Evolutionary conservation across 805 yeast genomes (phyloP), one percentile per base, ranked within the genome.

Genomic region (Schwanniomyces sp.): DNA sequence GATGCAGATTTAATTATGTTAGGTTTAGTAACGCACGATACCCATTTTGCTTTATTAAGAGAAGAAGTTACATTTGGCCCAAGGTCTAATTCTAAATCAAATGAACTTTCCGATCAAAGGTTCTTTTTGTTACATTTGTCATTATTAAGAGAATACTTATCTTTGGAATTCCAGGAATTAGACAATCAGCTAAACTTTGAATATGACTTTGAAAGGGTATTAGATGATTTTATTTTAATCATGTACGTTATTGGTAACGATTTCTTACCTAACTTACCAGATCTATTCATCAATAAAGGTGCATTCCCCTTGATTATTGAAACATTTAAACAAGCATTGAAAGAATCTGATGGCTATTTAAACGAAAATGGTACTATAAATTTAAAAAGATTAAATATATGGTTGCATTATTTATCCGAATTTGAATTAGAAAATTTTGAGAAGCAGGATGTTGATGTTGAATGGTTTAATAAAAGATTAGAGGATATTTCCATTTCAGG

Each of bases 1-100:
- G 99, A 94, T 75, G 99, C 99, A 1, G 99, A 94, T 72, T 79
- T 94, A 66, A 95, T 94, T 66, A 91, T 94, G 76, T 75, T 92
- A 64, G 97, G 97, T 14, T 75, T 92, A 45, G 86, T 89, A 0
- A 83, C 89, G 21, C 98, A 92, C 63, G 97, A 90, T 54, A 96
- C 97, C n/a, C 97, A 92, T 68, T 90, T 91, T 65, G 88, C 96
- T 10, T 70, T 94, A 48, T 76, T 94, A 53, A 85, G 99, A 75
- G 99, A 94, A 72, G 98, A 94, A 68, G 99, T 95, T 18, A 79
- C 81, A 0, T 94, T 94, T 72, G 97, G 97, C 1, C 76, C 80
- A 10, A 67, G 66, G 70, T 67, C 61, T 30, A 56, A 52, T 36
- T 55, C 61, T 27, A 58, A 70, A 39, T 60, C 75, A 9, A 70